Conservation (phyloP, 495 filamentous ascomycete genomes). For the Letharia lupina region DNA sequence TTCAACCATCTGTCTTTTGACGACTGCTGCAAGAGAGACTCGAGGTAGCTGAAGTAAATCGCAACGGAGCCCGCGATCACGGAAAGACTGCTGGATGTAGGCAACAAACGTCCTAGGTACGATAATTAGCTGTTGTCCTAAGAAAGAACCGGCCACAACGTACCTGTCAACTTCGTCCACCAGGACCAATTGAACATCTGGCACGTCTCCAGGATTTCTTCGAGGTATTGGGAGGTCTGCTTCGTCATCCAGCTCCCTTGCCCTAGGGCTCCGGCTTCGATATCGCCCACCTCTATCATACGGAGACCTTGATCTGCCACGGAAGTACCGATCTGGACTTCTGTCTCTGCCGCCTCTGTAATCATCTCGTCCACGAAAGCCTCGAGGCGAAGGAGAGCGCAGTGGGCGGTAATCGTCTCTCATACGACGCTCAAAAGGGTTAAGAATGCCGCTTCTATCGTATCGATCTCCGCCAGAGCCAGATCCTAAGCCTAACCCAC, state of each 20-base stretch:
- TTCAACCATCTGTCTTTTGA: constrained; percentile 78
- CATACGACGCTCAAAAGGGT: constrained; percentile 43
- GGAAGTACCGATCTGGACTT: constrained; percentile 50
- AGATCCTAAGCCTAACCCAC: constrained; percentile 31
- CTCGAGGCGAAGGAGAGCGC: constrained; percentile 54
- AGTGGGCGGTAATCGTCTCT: constrained; percentile 58
- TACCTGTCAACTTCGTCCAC: constrained; percentile 69
- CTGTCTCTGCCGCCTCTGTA: constrained; percentile 52
- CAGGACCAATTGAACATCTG: constrained; percentile 84
- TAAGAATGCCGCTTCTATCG: constrained; percentile 36
- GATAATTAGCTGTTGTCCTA: not conserved
- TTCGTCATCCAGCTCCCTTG: constrained; percentile 46
- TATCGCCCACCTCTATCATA: constrained; percentile 51
- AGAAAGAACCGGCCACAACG: constrained; percentile 22
- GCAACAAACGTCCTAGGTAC: constrained; percentile 60
- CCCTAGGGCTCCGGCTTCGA: constrained; percentile 59
- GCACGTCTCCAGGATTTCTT: constrained; percentile 66
- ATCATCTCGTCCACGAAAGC: constrained; percentile 57
- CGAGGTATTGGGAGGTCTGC: constrained; percentile 61
- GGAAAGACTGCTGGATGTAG: constrained; percentile 72
- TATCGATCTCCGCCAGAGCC: constrained; percentile 33
- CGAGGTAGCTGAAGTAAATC: constrained; percentile 75
- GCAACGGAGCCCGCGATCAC: constrained; percentile 56
- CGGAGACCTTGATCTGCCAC: constrained; percentile 63
- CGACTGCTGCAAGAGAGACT: constrained; percentile 63